Evolutionary conservation across 768 basidiomycete species (phyloP).

Genomic region (Mycena latifolia): DNA sequence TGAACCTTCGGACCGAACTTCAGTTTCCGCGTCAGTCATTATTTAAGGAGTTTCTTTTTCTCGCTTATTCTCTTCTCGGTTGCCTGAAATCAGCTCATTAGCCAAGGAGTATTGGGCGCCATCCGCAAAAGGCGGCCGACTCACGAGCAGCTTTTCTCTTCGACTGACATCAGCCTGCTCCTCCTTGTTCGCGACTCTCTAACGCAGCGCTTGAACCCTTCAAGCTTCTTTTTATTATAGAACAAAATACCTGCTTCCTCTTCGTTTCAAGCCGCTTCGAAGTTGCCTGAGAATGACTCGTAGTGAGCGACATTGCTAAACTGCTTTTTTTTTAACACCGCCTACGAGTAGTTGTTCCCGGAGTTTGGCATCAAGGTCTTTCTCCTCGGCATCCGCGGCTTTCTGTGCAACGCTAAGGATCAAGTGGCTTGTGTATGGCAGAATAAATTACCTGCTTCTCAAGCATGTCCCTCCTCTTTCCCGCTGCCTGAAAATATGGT

Average conservation of each 20-base stretch:
- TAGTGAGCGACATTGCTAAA: too few species aligned
- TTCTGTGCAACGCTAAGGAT: not conserved
- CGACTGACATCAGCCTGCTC: not conserved
- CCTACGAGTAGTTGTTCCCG: conserved; percentile 7
- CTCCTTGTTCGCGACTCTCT: conserved; percentile 3
- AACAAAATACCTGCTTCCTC: not conserved
- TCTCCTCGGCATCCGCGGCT: not conserved
- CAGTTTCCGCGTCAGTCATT: not conserved
- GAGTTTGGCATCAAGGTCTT: conserved; percentile 5
- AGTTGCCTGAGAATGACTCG: not conserved
- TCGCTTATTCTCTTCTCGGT: conserved; percentile 13
- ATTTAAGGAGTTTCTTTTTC: conserved; percentile 9
- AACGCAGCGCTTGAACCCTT: too few species aligned
- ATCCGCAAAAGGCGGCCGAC: not conserved
- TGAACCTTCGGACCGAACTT: not conserved
- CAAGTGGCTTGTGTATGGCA: too few species aligned
- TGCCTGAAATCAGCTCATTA: not conserved
- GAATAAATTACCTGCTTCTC: too few species aligned
- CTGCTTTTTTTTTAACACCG: not conserved
- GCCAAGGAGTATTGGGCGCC: not conserved
- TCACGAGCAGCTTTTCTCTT: not conserved
- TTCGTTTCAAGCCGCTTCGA: not conserved
- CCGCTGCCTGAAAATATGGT: too few species aligned
- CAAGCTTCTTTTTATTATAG: not conserved
- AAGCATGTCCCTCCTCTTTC: too few species aligned